Evolutionary conservation across 768 basidiomycete species (phyloP).

Genomic region (Pleurotus platypus): DNA sequence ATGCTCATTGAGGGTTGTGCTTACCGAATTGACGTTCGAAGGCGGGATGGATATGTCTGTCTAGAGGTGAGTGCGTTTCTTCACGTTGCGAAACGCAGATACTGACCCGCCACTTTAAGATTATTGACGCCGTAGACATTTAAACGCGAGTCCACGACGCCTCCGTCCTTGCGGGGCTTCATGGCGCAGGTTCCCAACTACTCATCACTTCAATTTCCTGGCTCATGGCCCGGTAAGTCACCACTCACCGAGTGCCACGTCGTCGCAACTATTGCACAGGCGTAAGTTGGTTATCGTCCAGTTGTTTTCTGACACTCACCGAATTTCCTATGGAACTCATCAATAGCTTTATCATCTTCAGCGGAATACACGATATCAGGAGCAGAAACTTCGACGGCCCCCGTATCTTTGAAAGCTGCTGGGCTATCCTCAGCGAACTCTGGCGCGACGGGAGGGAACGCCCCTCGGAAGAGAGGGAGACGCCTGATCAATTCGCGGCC

Average conservation of each 20-base stretch:
- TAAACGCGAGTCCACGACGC: conserved; percentile 43
- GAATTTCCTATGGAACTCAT: conserved; percentile 28
- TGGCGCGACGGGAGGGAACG: conserved; percentile 30
- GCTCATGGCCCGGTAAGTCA: not conserved
- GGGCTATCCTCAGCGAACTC: conserved; percentile 29
- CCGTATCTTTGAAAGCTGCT: conserved; percentile 19
- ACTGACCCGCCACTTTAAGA: conserved; percentile 35
- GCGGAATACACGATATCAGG: conserved; percentile 37
- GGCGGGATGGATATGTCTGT: conserved; percentile 26
- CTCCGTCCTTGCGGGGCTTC: conserved; percentile 39
- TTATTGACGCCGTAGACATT: conserved; percentile 42
- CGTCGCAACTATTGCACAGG: conserved; percentile 12
- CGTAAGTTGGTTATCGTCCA: not conserved
- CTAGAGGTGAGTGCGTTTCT: not conserved
- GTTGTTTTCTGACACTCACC: conserved; percentile 18
- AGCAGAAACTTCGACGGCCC: conserved; percentile 28
- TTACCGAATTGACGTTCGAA: conserved; percentile 23
- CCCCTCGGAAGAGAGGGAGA: conserved; percentile 30
- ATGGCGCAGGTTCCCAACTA: conserved; percentile 52
- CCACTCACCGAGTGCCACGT: conserved; percentile 22
- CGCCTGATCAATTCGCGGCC: conserved; percentile 36
- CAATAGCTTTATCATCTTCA: conserved; percentile 40
- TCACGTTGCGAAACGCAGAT: conserved; percentile 9
- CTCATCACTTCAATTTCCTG: not conserved
- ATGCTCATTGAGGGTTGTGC: not conserved